A percentile compares a stretch with the other conserved stretches of the same genome.
These are phyloP conservation scores for Fraxinus sp. DNA, from an alignment of 305 asterid species.

Conservation along the genomic window DNA sequence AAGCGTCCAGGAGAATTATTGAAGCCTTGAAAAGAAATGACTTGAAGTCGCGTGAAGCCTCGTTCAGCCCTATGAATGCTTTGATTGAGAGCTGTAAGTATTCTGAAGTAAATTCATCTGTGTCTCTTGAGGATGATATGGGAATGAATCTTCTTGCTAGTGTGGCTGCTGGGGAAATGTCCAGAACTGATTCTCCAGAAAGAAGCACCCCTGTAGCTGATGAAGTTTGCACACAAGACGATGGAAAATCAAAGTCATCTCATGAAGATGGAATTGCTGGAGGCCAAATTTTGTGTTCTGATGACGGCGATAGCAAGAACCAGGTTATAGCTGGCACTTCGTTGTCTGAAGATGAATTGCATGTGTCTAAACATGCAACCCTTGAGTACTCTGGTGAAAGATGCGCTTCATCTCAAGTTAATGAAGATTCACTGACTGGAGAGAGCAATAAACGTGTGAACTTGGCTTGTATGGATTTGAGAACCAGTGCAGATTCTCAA, in stretches of 20 bases:
- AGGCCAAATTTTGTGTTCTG: conserved; percentile 20
- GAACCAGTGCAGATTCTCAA: conserved; percentile 22
- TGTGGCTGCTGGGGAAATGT: conserved; percentile 64
- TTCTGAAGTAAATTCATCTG: conserved; percentile 44
- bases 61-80: conserved; percentile 65
- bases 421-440: conserved; percentile 20
- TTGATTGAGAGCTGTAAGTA: conserved; percentile 62
- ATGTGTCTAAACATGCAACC: conserved; percentile 19
- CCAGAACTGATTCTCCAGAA: conserved; percentile 40
- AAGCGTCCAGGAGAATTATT: conserved; percentile 39
- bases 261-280: conserved; percentile 25
- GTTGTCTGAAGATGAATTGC: conserved; percentile 25
- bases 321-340: conserved; percentile 24
- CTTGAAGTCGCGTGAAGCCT: conserved; percentile 36
- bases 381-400: conserved; percentile 24
- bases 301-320: conserved; percentile 33
- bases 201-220: conserved; percentile 36
- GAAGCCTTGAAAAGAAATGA: conserved; percentile 38
- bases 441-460: conserved; percentile 14
- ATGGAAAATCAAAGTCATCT: conserved; percentile 38
- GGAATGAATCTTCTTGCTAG: conserved; percentile 76
- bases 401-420: conserved; percentile 12
- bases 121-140: conserved; percentile 50
- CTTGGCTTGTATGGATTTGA: conserved; percentile 12
- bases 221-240: conserved; percentile 36